phyloP scores from a whole-genome alignment of 1,284 basidiomycete species.

The Apiotrichum laibachii region DNA sequence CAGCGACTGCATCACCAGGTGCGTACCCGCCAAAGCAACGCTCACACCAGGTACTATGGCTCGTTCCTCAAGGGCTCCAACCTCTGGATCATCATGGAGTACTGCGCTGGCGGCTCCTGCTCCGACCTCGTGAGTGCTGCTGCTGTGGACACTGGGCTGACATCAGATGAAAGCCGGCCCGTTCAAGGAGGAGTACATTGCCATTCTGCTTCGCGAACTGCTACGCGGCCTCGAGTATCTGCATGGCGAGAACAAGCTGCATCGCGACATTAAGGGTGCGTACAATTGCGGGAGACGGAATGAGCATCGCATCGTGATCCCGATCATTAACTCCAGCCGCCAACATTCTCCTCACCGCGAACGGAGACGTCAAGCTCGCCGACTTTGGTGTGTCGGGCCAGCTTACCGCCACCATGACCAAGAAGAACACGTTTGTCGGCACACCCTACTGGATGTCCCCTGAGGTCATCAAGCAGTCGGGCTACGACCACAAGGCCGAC shows the following conservation, averaged over 20 bases:
- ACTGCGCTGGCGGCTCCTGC: constrained; percentile 58
- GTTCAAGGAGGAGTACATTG: constrained; percentile 97
- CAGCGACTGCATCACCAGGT: constrained; percentile 93
- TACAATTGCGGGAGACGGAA: background rate
- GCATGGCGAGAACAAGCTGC: constrained; percentile 92
- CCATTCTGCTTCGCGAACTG: constrained; percentile 90
- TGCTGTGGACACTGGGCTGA: background rate
- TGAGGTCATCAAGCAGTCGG: constrained; percentile 98
- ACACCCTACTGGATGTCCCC: constrained; percentile 99
- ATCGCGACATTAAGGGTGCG: constrained; percentile 95
- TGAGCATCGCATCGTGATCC: too few relatives aligned
- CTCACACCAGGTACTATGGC: constrained; percentile 74
- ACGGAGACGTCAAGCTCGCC: constrained; percentile 93
- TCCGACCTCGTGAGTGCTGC: constrained; percentile 52
- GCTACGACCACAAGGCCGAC: constrained; percentile 98
- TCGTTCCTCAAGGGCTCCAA: constrained; percentile 92
- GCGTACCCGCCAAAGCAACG: constrained; percentile 34
- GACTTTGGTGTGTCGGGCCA: constrained; percentile 99
- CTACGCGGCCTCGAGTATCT: constrained; percentile 87
- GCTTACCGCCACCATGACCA: constrained; percentile 90
- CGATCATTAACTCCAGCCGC: constrained; percentile 61
- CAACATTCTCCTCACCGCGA: constrained; percentile 88
- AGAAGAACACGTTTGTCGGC: constrained; percentile 98
- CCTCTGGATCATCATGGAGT: constrained; percentile 99
- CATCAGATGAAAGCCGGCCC: constrained; percentile 93